These are phyloP conservation scores for Penicillium freii DNA, from an alignment of 2,329 filamentous ascomycete species.

Conservation along the genomic window DNA sequence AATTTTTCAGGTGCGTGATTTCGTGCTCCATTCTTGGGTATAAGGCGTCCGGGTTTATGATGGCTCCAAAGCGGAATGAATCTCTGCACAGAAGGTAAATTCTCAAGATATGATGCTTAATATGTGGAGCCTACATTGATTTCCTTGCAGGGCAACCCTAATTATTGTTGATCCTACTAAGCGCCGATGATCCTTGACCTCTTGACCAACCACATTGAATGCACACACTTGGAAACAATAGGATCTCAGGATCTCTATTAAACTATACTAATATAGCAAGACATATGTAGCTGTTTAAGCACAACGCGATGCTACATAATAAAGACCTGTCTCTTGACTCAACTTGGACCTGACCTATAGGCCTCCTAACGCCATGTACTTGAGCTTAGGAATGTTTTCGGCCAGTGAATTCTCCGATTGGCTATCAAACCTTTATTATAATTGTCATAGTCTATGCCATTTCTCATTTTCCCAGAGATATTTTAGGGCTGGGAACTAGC, in stretches of 20 bases:
- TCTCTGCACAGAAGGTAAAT: not conserved
- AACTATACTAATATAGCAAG: too few relatives aligned
- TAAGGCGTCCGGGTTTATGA: not conserved
- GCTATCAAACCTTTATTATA: accelerated
- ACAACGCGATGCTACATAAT: not conserved
- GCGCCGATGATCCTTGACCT: not conserved
- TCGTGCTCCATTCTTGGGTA: not conserved
- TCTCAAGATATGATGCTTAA: not conserved
- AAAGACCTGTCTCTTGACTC: not conserved
- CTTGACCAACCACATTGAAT: not conserved
- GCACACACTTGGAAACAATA: too few relatives aligned
- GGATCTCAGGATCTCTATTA: not conserved
- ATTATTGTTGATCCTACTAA: not conserved
- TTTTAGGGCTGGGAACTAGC: constrained; percentile 4
- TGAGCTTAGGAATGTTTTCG: not conserved
- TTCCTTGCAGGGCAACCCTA: too few relatives aligned
- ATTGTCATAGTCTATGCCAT: not conserved
- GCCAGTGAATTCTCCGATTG: not conserved
- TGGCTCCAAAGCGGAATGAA: not conserved
- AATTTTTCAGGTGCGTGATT: not conserved
- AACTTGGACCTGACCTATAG: not conserved
- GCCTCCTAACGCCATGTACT: not conserved
- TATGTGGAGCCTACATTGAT: not conserved
- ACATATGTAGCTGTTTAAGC: too few relatives aligned
- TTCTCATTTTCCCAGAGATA: not conserved